Percentiles rank a stretch among this genome's conserved stretches.
These are phyloP conservation scores for Chenopodium quinoa DNA, from an alignment of 148 eudicot species.

Conservation along the genomic window DNA sequence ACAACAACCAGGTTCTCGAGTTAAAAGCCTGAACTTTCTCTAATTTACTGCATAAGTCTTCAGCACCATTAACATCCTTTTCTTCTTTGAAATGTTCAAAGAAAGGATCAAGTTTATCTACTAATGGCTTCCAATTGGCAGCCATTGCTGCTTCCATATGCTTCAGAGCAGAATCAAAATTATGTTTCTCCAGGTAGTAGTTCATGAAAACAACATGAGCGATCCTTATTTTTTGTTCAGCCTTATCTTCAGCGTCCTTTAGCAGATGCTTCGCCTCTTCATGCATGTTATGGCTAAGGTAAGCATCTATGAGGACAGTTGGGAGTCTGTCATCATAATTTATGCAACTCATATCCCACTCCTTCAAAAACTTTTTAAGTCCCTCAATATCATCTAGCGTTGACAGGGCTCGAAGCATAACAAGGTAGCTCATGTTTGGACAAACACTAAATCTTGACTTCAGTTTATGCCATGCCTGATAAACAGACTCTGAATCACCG, in stretches of 20 bases:
- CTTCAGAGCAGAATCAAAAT: slow-evolving; percentile 40
- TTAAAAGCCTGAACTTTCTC: slow-evolving; percentile 41
- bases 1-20: slow-evolving; percentile 32
- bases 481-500: slow-evolving; percentile 42
- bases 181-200: slow-evolving; percentile 37
- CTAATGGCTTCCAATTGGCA: slow-evolving; percentile 30
- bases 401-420: slow-evolving; percentile 52
- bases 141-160: slow-evolving; percentile 48
- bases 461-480: slow-evolving; percentile 54
- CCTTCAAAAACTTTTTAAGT: slow-evolving; percentile 39
- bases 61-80: slow-evolving; percentile 55
- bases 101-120: slow-evolving; percentile 25
- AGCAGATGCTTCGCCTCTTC: slow-evolving; percentile 54
- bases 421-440: slow-evolving; percentile 42
- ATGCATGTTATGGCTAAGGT: slow-evolving; percentile 44
- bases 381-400: slow-evolving; percentile 52
- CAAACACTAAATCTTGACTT: slow-evolving; percentile 37
- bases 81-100: slow-evolving; percentile 37
- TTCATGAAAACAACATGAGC: slow-evolving; percentile 39
- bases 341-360: slow-evolving; percentile 50
- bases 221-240: slow-evolving; percentile 22
- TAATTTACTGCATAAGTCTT: slow-evolving; percentile 42
- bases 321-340: slow-evolving; percentile 61
- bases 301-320: slow-evolving; percentile 41
- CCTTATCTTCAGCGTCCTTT: slow-evolving; percentile 29